Evolutionary conservation across 106 monocot species (phyloP).

Genomic region (Dactylorhiza incarnata): DNA sequence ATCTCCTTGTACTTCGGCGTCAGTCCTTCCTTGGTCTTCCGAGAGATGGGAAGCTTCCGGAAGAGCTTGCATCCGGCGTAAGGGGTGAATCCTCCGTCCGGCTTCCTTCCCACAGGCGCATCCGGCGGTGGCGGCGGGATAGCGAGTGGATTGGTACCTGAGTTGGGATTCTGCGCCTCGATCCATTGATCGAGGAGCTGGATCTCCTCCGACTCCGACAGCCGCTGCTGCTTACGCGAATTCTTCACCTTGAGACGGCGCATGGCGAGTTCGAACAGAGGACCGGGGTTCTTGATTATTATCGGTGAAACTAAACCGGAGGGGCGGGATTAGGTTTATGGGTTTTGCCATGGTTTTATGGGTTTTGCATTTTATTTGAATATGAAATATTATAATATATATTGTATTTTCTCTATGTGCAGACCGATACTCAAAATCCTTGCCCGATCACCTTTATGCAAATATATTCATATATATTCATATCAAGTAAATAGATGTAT

Average conservation of each 20-base stretch:
- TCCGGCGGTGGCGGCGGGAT: constrained; percentile 30
- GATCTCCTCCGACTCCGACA: constrained; percentile 65
- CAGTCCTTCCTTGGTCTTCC: constrained; percentile 71
- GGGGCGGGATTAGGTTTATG: too few species aligned
- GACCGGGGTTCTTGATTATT: too few species aligned
- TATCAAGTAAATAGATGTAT: too few species aligned
- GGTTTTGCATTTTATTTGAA: too few species aligned
- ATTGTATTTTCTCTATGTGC: too few species aligned
- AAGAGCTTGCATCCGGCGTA: constrained; percentile 64
- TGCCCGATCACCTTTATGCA: too few species aligned
- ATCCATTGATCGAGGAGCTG: constrained; percentile 71
- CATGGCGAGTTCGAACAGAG: constrained; percentile 11
- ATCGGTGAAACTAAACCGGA: too few species aligned
- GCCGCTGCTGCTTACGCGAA: constrained; percentile 34
- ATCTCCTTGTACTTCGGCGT: constrained; percentile 50
- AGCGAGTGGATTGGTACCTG: constrained; percentile 64
- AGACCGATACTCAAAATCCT: too few species aligned
- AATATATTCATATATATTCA: too few species aligned
- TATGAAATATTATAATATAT: too few species aligned
- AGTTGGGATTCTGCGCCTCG: constrained; percentile 50
- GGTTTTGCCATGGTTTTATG: too few species aligned
- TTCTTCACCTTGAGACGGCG: constrained; percentile 28
- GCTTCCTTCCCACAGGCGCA: constrained; percentile 24
- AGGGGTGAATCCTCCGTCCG: constrained; percentile 31
- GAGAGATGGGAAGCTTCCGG: constrained; percentile 74